A percentile compares a stretch with the other conserved stretches of the same genome.
Conservation (phyloP, 768 basidiomycete genomes). For the Basidioascus undulatus region DNA sequence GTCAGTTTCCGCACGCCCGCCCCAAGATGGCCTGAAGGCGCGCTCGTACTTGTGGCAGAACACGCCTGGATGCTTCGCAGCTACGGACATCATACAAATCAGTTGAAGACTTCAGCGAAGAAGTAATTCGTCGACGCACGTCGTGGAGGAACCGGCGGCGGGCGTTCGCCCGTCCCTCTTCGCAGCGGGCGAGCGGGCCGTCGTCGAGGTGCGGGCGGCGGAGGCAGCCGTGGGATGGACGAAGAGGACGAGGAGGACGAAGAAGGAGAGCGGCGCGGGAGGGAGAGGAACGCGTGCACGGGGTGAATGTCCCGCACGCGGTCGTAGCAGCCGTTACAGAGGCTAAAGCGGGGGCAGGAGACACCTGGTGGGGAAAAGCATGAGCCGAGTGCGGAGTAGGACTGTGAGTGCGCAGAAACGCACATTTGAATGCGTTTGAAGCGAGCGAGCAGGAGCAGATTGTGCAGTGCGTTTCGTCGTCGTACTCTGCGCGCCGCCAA, state of each 20-base stretch:
- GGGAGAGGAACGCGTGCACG: conserved; percentile 55
- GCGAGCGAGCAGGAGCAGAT: conserved; percentile 45
- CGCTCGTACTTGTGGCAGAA: conserved; percentile 73
- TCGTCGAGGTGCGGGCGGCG: no score
- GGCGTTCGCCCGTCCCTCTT: no score
- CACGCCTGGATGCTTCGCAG: conserved; percentile 52
- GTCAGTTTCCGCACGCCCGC: no score
- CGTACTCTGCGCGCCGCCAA: conserved; percentile 44
- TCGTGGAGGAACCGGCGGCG: no score
- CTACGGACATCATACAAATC: no score
- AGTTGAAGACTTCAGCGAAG: no score
- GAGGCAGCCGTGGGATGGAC: no score
- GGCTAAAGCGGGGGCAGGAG: conserved; percentile 49
- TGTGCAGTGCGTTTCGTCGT: conserved; percentile 52
- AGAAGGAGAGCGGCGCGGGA: no score
- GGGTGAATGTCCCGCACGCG: conserved; percentile 84
- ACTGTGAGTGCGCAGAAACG: neutral
- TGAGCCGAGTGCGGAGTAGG: neutral
- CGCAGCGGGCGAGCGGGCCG: no score
- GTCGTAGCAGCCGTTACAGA: conserved; percentile 69
- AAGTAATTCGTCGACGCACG: no score
- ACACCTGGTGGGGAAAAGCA: conserved; percentile 17
- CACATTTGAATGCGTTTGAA: conserved; percentile 54
- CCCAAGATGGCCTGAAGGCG: no score
- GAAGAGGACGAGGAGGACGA: no score